Evolutionary conservation across 208 protist species (phyloP).

Genomic region (Kentomonas sorsogonicus): DNA sequence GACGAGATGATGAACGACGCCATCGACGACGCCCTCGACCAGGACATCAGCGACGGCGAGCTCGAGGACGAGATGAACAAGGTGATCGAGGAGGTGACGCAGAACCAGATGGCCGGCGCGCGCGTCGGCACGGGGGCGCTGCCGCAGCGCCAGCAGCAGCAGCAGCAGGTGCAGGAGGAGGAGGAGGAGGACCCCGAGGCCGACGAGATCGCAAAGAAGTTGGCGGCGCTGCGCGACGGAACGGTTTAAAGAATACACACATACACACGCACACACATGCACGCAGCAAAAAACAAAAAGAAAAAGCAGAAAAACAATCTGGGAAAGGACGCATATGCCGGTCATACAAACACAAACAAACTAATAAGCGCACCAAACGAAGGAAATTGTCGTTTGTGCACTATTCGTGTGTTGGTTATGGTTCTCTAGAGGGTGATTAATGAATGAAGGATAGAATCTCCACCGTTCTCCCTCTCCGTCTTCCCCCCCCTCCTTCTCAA

Average conservation of each 20-base stretch:
- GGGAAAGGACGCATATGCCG: too few species aligned
- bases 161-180: constrained; percentile 22
- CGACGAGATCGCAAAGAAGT: constrained; percentile 36
- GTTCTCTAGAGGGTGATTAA: too few species aligned
- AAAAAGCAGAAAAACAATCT: background rate
- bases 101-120: constrained; percentile 60
- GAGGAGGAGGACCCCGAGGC: constrained; percentile 34
- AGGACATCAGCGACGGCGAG: constrained; percentile 81
- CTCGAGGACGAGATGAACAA: constrained; percentile 87
- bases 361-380: too few species aligned
- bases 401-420: too few species aligned
- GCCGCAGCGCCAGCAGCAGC: constrained; percentile 27
- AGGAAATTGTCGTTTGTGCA: too few species aligned
- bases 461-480: too few species aligned
- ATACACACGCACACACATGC: background rate
- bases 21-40: constrained; percentile 74
- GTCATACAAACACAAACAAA: too few species aligned
- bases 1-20: constrained; percentile 89
- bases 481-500: too few species aligned
- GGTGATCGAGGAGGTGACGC: constrained; percentile 80
- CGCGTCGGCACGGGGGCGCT: constrained; percentile 45
- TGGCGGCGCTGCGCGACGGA: constrained; percentile 43
- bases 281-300: background rate
- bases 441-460: too few species aligned
- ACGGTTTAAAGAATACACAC: background rate